Evolutionary conservation across 805 yeast genomes (phyloP).

Genomic region (Candida tibetensis): DNA sequence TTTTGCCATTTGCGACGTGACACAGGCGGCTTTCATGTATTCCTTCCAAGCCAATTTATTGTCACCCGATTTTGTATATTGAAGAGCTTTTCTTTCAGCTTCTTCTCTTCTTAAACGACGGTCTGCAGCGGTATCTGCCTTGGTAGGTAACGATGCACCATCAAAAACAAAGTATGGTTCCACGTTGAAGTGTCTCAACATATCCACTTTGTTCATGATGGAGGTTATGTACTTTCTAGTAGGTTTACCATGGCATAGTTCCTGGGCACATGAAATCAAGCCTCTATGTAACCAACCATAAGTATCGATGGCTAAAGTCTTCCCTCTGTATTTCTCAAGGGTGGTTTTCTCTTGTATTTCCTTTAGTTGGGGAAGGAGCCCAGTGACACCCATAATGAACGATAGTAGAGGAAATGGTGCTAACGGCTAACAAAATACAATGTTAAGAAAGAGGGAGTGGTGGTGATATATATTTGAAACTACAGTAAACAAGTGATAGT

Average conservation of each 20-base stretch:
- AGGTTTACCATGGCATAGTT: slow-evolving; percentile 66
- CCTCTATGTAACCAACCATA: slow-evolving; percentile 96
- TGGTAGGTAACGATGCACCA: slow-evolving; percentile 83
- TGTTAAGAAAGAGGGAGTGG: not conserved
- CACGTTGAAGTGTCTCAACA: slow-evolving; percentile 67
- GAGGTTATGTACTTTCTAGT: slow-evolving; percentile 72
- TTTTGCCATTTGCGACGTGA: slow-evolving; percentile 90
- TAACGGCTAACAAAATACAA: too few species aligned
- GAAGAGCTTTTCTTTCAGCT: slow-evolving; percentile 56
- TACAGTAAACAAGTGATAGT: too few species aligned
- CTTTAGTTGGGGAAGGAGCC: slow-evolving; percentile 75
- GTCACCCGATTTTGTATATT: slow-evolving; percentile 52
- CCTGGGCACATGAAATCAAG: slow-evolving; percentile 77
- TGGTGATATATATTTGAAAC: too few species aligned
- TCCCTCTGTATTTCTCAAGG: slow-evolving; percentile 63
- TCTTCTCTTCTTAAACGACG: slow-evolving; percentile 56
- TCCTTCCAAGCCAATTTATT: slow-evolving; percentile 59
- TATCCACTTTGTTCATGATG: slow-evolving; percentile 60
- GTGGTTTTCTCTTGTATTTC: slow-evolving; percentile 63
- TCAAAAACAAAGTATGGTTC: slow-evolving; percentile 90
- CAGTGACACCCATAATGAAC: slow-evolving; percentile 74
- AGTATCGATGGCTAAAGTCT: slow-evolving; percentile 87
- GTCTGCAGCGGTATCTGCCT: slow-evolving; percentile 66
- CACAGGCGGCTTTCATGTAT: slow-evolving; percentile 77
- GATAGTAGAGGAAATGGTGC: not conserved